phyloP scores from a whole-genome alignment of 208 protist species.

The Herpetomonas tarakana region DNA sequence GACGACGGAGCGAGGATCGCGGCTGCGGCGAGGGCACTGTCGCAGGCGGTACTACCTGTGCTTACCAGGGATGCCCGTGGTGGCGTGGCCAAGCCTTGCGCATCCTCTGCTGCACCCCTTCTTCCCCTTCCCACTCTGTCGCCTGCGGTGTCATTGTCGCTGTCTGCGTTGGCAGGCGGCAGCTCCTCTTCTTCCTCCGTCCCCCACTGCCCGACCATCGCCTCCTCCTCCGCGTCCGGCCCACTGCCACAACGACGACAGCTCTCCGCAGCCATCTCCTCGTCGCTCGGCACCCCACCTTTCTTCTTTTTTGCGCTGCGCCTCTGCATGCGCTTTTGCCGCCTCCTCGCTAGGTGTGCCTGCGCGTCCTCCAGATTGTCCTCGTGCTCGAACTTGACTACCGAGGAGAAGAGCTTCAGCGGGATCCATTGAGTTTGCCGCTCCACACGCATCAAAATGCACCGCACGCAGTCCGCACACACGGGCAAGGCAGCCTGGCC shows the following conservation, averaged over 20 bases:
- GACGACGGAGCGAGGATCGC: neutral
- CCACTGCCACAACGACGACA: too few relatives aligned
- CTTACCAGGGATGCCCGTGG: neutral
- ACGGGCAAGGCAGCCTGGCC: conserved; percentile 21
- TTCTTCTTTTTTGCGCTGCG: neutral
- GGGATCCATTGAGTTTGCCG: conserved; percentile 72
- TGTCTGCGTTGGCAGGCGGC: conserved; percentile 3
- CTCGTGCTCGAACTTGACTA: conserved; percentile 22
- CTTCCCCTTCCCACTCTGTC: too few relatives aligned
- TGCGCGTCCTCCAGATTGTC: neutral
- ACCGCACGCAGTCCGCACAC: conserved; percentile 66
- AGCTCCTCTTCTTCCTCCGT: neutral
- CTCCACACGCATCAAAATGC: conserved; percentile 37
- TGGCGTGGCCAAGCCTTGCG: too few relatives aligned
- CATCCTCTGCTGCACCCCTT: too few relatives aligned
- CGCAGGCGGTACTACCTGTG: too few relatives aligned
- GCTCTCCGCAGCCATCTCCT: too few relatives aligned
- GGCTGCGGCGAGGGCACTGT: neutral
- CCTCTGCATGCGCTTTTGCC: too few relatives aligned
- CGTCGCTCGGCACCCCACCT: neutral
- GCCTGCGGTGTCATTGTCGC: neutral
- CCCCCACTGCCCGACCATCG: too few relatives aligned
- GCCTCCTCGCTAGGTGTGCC: neutral
- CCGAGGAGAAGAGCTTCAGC: conserved; percentile 39
- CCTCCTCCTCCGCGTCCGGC: too few relatives aligned